Evolutionary conservation across 2,329 filamentous ascomycete species (phyloP).

Genomic region (Fonsecaea nubica): DNA sequence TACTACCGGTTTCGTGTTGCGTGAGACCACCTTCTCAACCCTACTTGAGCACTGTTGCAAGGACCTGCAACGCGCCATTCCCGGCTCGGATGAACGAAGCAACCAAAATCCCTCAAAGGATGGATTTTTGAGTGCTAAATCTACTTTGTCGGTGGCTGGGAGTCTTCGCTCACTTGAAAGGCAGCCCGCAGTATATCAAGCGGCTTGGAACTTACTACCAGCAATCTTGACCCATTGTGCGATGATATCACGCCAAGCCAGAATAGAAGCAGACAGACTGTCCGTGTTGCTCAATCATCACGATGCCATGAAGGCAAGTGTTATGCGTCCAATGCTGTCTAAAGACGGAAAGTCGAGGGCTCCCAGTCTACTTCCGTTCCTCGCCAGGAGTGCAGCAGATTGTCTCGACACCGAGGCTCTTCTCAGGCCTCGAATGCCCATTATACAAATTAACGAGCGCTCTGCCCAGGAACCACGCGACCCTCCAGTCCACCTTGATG

Average conservation of each 20-base stretch:
- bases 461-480: background rate
- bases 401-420: slow-evolving; percentile 69
- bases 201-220: slow-evolving; percentile 69
- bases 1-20: slow-evolving; percentile 69
- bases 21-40: slow-evolving; percentile 66
- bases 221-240: slow-evolving; percentile 61
- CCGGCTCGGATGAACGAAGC: background rate
- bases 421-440: slow-evolving; percentile 60
- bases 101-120: slow-evolving; percentile 10
- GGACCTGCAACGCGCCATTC: slow-evolving; percentile 60
- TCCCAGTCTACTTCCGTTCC: slow-evolving; percentile 79
- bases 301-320: slow-evolving; percentile 78
- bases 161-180: background rate
- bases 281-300: slow-evolving; percentile 74
- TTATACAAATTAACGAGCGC: slow-evolving; percentile 42
- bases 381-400: slow-evolving; percentile 69
- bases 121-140: slow-evolving; percentile 2
- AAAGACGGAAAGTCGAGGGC: slow-evolving; percentile 67
- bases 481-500: background rate
- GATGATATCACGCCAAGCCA: slow-evolving; percentile 59
- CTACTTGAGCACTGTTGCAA: slow-evolving; percentile 73
- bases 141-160: background rate
- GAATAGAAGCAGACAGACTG: slow-evolving; percentile 79
- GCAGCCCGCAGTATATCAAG: slow-evolving; percentile 53
- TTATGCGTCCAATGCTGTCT: slow-evolving; percentile 76